These are phyloP conservation scores for Pseudogymnoascus sp. DNA, from an alignment of 2,329 filamentous ascomycete genomes.

Conservation along the genomic window DNA sequence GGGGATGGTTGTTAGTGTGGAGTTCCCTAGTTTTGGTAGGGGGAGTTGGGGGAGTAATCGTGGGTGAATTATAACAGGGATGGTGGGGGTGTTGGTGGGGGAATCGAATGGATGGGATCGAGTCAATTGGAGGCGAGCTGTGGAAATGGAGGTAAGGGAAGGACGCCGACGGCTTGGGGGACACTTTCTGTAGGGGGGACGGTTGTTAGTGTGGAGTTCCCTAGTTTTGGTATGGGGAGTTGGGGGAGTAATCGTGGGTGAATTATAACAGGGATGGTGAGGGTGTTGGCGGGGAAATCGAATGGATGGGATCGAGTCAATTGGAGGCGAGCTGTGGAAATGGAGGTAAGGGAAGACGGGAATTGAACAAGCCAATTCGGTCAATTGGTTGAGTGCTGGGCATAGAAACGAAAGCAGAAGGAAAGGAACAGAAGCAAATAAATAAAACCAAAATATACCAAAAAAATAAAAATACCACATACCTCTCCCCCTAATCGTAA, in stretches of 20 bases:
- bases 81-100: not conserved
- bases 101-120: not conserved
- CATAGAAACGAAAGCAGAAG: not conserved
- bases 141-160: not conserved
- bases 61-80: not conserved
- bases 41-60: not conserved
- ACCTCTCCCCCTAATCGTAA: not conserved
- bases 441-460: not conserved
- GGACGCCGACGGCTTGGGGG: not conserved
- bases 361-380: not conserved
- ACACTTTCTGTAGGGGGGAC: not conserved
- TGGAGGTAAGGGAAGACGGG: not conserved
- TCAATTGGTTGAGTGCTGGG: not conserved
- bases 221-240: not conserved
- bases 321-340: not conserved
- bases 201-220: not conserved
- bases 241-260: not conserved
- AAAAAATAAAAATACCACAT: not conserved
- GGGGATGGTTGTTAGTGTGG: not conserved
- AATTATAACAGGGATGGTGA: not conserved
- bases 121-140: not conserved
- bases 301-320: not conserved
- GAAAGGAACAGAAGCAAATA: not conserved
- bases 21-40: not conserved
- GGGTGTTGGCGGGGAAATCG: not conserved